These are phyloP conservation scores for Ramaria sp. DNA, from an alignment of 768 basidiomycete genomes.

Conservation along the genomic window DNA sequence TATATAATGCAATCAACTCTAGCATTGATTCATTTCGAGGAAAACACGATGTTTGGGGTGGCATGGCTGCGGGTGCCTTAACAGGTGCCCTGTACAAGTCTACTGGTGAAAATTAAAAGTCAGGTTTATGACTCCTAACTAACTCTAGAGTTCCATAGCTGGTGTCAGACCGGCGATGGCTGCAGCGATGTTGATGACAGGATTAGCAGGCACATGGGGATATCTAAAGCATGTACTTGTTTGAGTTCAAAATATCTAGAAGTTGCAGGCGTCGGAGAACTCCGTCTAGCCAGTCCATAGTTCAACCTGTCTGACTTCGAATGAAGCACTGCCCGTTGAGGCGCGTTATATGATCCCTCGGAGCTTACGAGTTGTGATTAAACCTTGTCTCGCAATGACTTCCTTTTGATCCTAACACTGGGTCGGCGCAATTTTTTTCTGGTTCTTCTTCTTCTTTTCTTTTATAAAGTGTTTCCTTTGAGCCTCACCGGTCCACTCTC, in stretches of 20 bases:
- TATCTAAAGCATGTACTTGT: constrained; percentile 50
- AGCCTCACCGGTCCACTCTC: neutral
- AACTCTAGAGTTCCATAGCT: constrained; percentile 47
- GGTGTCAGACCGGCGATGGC: constrained; percentile 84
- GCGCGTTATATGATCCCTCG: neutral
- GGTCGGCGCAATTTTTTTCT: neutral
- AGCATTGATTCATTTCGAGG: constrained; percentile 82
- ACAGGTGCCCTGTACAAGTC: constrained; percentile 90
- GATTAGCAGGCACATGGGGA: constrained; percentile 88
- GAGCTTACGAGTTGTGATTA: neutral
- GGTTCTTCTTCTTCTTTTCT: neutral
- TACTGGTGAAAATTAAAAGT: constrained; percentile 43
- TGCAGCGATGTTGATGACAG: constrained; percentile 82
- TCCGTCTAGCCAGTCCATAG: neutral
- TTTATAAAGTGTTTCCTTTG: neutral
- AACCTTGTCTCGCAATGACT: constrained; percentile 1
- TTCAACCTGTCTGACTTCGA: neutral
- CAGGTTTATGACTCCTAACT: constrained; percentile 20
- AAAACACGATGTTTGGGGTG: constrained; percentile 83
- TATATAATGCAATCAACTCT: constrained; percentile 95
- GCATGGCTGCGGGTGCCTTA: constrained; percentile 84
- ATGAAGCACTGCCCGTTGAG: neutral
- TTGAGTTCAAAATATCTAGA: neutral
- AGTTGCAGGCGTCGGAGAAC: neutral
- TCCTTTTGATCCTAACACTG: neutral